phyloP scores from a whole-genome alignment of 2,329 filamentous ascomycete genomes.

The Fusarium nygamai region DNA sequence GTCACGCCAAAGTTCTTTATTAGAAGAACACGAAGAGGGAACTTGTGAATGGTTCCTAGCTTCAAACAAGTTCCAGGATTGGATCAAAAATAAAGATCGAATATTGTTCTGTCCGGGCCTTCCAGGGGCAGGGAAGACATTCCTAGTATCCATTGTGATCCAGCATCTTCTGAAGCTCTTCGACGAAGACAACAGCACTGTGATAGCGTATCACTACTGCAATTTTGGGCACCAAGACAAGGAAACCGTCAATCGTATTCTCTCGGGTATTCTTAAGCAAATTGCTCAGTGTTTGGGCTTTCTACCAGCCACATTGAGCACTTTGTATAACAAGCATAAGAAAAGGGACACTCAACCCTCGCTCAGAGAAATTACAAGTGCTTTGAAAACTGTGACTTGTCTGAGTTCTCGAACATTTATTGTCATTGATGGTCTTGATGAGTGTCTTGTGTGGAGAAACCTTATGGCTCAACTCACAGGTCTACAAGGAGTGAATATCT shows the following conservation, averaged over 20 bases:
- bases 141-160: neutral
- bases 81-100: neutral
- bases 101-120: neutral
- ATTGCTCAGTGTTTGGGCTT: neutral
- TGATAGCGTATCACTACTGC: neutral
- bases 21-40: neutral
- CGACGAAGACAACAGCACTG: too few species aligned
- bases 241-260: neutral
- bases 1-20: neutral
- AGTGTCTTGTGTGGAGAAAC: neutral
- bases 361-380: neutral
- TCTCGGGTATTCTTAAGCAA: neutral
- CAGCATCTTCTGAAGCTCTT: neutral
- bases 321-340: neutral
- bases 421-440: neutral
- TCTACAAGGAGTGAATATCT: neutral
- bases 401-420: neutral
- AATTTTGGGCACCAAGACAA: neutral
- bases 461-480: neutral
- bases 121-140: neutral
- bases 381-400: neutral
- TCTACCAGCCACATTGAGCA: neutral
- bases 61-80: neutral
- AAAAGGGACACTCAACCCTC: neutral
- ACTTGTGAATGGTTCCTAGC: neutral